Evolutionary conservation across 495 filamentous ascomycete genomes (phyloP).

Genomic region (Penicillium paxilli): DNA sequence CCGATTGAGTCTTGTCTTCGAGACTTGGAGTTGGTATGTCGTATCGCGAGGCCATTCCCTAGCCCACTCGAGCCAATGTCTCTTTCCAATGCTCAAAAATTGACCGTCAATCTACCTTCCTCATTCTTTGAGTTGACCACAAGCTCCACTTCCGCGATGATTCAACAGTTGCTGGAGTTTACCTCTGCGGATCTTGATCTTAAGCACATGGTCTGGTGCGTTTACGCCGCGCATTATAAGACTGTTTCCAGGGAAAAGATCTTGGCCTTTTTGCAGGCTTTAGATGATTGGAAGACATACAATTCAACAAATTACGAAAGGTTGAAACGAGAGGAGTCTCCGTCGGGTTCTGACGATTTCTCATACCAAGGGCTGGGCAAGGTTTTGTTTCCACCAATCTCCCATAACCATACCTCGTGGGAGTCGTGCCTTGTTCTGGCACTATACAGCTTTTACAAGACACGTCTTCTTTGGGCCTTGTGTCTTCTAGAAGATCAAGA

Average conservation of each 20-base stretch:
- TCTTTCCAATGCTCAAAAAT: neutral
- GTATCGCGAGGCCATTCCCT: conserved; percentile 3
- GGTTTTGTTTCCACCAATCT: neutral
- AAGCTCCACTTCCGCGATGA: neutral
- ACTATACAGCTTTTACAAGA: conserved; percentile 4
- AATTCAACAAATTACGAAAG: neutral
- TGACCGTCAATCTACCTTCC: neutral
- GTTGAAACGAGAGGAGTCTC: neutral
- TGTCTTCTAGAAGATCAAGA: conserved; percentile 1
- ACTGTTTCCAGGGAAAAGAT: neutral
- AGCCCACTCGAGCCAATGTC: neutral
- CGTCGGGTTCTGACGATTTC: neutral
- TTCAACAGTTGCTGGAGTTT: conserved; percentile 8
- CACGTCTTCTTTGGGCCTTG: conserved; percentile 2
- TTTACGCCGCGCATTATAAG: neutral
- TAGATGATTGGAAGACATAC: conserved; percentile 1
- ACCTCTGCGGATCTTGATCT: conserved; percentile 4
- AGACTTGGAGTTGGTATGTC: conserved; percentile 6
- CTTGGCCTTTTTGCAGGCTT: neutral
- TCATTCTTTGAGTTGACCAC: neutral
- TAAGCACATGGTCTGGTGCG: conserved; percentile 7
- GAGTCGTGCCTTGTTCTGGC: conserved; percentile 4
- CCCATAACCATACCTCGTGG: neutral
- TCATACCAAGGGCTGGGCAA: neutral
- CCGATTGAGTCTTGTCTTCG: conserved; percentile 6